These are phyloP conservation scores for Calonectria pauciramosa DNA, from an alignment of 2,329 filamentous ascomycete genomes.

Conservation along the genomic window DNA sequence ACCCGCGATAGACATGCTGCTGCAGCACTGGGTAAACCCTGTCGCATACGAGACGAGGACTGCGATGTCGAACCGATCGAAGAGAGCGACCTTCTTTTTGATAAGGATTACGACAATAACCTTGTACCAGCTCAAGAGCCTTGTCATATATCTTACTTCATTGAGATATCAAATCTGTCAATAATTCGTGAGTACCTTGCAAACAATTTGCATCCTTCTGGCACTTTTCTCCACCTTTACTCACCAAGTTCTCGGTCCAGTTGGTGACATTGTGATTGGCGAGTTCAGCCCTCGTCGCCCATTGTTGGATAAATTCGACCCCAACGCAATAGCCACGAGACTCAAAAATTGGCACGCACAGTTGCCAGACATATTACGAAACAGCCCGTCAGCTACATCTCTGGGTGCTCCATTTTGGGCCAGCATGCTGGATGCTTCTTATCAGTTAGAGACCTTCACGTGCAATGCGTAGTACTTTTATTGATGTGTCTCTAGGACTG, in stretches of 20 bases:
- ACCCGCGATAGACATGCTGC: conserved; percentile 36
- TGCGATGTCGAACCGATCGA: conserved; percentile 32
- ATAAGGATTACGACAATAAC: background rate
- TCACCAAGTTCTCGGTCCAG: background rate
- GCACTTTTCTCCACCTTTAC: background rate
- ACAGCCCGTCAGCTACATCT: conserved; percentile 18
- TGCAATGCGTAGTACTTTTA: accelerated
- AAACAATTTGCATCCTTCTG: background rate
- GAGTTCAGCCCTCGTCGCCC: conserved; percentile 36
- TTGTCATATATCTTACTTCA: conserved; percentile 27
- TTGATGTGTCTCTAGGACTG: conserved; percentile 13
- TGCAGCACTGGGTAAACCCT: conserved; percentile 32
- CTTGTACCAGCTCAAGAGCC: conserved; percentile 23
- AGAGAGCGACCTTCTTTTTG: conserved; percentile 30
- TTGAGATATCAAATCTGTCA: conserved; percentile 26
- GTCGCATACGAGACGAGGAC: conserved; percentile 38
- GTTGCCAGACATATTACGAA: conserved; percentile 20
- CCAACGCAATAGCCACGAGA: background rate
- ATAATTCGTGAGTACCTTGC: conserved; percentile 24
- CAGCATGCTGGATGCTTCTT: conserved; percentile 28
- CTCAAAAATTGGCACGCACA: conserved; percentile 29
- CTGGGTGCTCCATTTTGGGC: conserved; percentile 34
- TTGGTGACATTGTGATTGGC: conserved; percentile 36
- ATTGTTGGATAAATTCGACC: background rate
- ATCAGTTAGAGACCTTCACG: conserved; percentile 20